Evolutionary conservation across 2,329 filamentous ascomycete species (phyloP), one percentile per base, ranked within the genome.

Genomic region (Aspergillus carbonarius): DNA sequence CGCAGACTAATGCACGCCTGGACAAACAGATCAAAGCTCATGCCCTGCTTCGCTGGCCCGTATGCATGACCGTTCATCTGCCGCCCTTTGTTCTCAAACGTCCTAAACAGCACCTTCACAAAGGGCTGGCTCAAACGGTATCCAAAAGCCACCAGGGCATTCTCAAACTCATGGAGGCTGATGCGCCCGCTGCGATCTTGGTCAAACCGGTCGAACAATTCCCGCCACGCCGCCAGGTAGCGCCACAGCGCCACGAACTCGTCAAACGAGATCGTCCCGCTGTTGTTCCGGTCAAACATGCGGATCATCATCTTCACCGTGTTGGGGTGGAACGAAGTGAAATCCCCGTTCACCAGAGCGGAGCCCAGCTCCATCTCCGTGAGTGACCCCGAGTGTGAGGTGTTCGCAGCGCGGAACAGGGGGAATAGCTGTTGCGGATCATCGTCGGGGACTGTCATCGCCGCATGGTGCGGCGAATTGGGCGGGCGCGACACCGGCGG

Each of bases 241-340:
- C 90, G 91, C 95, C 95, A 99, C 20, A 99, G 82, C 17, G 92
- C 93, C 72, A 93, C 96, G 76, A 99, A 99, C 77, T 98, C 95
- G 64, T 95, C 88, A 75, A 96, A 98, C 61, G 90, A 92, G 74
- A 99, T 96, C 13, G 89, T 90, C 53, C 93, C 92, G 62, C 85
- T 90, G 67, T 91, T 89, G 77, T 97, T 91, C 59, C 89, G 91
- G 78, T 98, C 93, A 78, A 99, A 99, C 95, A 99, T 98, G 72
- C 93, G 90, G 66, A 99, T 97, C 93, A 99, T 97, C 91, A 98
- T 96, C 71, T 89, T 89, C 64, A 98, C 93, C 1, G 95, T 99
- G 68, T 96, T 90, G 4, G 88, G 84, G 76, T 99, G 93, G 74
- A 99, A 99, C 4, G 92, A 86, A 1, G 91, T 91, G 86, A 91